Base-by-base conservation (phyloP, 345 rosid species). In the Salix dunnii region DNA sequence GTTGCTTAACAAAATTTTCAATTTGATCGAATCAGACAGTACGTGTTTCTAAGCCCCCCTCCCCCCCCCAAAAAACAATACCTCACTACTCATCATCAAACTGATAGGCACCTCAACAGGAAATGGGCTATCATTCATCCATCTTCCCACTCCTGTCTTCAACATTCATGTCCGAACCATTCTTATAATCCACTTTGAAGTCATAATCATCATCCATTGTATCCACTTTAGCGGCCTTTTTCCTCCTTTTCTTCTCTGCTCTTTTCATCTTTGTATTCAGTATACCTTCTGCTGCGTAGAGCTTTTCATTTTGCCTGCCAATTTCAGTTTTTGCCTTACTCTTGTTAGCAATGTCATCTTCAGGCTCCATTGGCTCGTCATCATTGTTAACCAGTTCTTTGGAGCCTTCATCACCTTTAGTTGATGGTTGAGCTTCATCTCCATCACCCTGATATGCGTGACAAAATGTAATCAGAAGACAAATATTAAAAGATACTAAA, bases 221-320 rank as follows among this genome's bases (percentile, higher is more conserved):
- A 28, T 89, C 94, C 77, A 67, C 83, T 6, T 84, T 89, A 61
- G 80, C 89, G 0, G 79, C 88, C 27, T 89, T 90, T 82, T 90
- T 92, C 90, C 90, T 91, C 82, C 74, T 84, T 85, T 92, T 92
- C 88, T 87, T 91, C 79, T 93, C 97, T 1, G 98, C 97, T 78
- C 82, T 88, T 80, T 86, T 89, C 75, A 75, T 73, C 80, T 87
- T 96, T 6, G 94, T 82, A 76, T 96, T 93, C 21, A 93, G 86
- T 21, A 93, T 96, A 40, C 90, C 91, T 74, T 92, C 92, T 7
- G 80, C 92, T 25, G 75, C 64, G 68, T 92, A 96, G 7, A 96
- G 80, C 85, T 91, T 89, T 87, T 83, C 86, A 74, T 93, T 93
- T 84, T 93, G 99, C 81, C 67, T 85, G 60, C 88, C 74, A 18